A percentile compares a stretch with the other conserved stretches of the same genome.
Evolutionary conservation across 2,329 filamentous ascomycete species (phyloP).

Genomic region (Aspergillus chevalieri): DNA sequence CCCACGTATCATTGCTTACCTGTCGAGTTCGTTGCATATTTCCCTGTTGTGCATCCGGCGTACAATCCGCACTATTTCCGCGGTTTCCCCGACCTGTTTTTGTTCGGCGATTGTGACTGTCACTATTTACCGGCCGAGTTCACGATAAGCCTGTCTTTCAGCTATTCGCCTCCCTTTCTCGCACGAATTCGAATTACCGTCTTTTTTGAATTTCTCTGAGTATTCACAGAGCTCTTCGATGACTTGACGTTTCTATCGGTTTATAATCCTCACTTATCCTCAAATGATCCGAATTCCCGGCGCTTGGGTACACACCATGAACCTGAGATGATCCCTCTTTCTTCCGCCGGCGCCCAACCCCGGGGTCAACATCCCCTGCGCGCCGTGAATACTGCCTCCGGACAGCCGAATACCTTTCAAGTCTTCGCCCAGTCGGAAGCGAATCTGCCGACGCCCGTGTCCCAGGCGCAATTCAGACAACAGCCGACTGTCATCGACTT

Average conservation of each 20-base stretch:
- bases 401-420: constrained; percentile 22
- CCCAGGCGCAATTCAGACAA: constrained; percentile 20
- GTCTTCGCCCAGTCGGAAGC: constrained; percentile 16
- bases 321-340: constrained; percentile 37
- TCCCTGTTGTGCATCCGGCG: not conserved
- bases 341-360: constrained; percentile 34
- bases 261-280: not conserved
- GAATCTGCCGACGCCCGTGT: constrained; percentile 18
- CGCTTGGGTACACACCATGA: constrained; percentile 31
- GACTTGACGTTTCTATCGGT: not conserved
- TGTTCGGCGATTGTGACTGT: not conserved
- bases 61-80: not conserved
- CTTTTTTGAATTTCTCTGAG: too few relatives aligned
- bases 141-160: not conserved
- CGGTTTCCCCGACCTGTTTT: not conserved
- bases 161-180: not conserved
- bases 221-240: not conserved
- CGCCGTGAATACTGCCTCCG: constrained; percentile 24
- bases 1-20: too few relatives aligned
- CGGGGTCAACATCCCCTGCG: constrained; percentile 32
- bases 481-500: constrained; percentile 31
- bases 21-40: too few relatives aligned
- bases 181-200: too few relatives aligned
- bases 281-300: constrained; percentile 19
- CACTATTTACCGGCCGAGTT: not conserved